Evolutionary conservation across 805 yeast genomes (phyloP), one percentile per base, ranked within the genome.

Genomic region (Saccharomycopsis lassenensis): DNA sequence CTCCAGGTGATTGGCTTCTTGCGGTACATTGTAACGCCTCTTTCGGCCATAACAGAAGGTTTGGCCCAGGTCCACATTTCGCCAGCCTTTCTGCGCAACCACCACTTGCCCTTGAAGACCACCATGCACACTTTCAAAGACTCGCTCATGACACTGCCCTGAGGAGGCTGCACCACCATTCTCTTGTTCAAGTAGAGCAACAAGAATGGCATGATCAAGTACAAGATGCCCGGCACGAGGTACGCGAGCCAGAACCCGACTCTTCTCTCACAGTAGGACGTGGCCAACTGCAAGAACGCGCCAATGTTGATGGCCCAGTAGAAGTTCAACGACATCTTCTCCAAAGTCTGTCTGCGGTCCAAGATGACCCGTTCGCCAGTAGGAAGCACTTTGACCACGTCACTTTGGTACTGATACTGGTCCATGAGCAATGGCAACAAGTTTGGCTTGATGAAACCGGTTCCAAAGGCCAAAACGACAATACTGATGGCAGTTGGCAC

Each of bases 401-500:
- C 78, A 46, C 68, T 65, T 39, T 69, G 61, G 52, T 73, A 69
- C 30, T 77, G 75, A 52, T 70, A 74, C 57, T 77, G 84, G 49
- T 77, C 83, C 56, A 37, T 12, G 19, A 41, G 29, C 12, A 41
- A 30, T 4, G 45, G 45, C 10, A 40, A 35, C 40, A 70, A 60
- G 47, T 69, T 70, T 39, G 75, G 71, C 48, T 70, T 70, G 46
- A 70, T 67, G 37, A 67, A 61, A 45, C 76, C 75, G 24, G 75
- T 67, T 44, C 74, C 73, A 5, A 46, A 17, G 8, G 49, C 51
- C 14, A 48, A 37, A 25, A 46, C 41, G 15, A 48, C 33, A 15
- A 48, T 38, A 27, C 43, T 69, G 30, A 68, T 48, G 33, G 58
- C 50, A 20, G 67, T 62, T 36, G 67, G 49, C 5, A 33, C 49